Percentiles rank a stretch among this genome's conserved stretches.
Conservation (phyloP, 345 rosid species). For the Eucalyptus victrix region DNA sequence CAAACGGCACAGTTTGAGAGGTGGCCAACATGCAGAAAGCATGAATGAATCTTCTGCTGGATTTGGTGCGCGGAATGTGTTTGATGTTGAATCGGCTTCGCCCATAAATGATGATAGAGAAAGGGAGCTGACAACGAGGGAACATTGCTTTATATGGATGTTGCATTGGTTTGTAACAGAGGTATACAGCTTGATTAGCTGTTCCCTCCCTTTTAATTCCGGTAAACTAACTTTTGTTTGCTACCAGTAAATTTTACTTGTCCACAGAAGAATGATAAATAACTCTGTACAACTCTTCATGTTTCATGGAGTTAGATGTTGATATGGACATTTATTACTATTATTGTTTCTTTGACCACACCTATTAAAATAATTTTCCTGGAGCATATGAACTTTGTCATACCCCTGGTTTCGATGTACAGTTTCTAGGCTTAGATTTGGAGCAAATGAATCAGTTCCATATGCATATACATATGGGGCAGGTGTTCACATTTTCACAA, state of each 20-base stretch:
- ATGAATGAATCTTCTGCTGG: constrained; percentile 38
- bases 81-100: constrained; percentile 63
- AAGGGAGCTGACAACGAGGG: constrained; percentile 46
- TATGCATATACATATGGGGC: neutral
- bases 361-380: neutral
- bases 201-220: neutral
- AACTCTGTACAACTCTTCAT: neutral
- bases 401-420: neutral
- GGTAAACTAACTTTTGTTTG: neutral
- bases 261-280: neutral
- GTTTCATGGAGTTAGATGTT: neutral
- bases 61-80: constrained; percentile 25
- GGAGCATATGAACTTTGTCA: neutral
- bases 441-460: neutral
- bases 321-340: neutral
- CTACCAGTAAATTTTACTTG: neutral
- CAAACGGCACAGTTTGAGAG: constrained; percentile 28
- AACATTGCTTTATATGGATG: constrained; percentile 72
- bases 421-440: neutral
- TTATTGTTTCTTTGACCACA: neutral
- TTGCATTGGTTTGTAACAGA: constrained; percentile 96
- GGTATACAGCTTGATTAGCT: constrained; percentile 15
- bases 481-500: neutral
- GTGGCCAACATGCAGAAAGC: constrained; percentile 25
- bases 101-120: constrained; percentile 57